A percentile compares a stretch with the other conserved stretches of the same genome.
phyloP scores from a whole-genome alignment of 1,284 basidiomycete genomes.

The Trichosporon sp. region DNA sequence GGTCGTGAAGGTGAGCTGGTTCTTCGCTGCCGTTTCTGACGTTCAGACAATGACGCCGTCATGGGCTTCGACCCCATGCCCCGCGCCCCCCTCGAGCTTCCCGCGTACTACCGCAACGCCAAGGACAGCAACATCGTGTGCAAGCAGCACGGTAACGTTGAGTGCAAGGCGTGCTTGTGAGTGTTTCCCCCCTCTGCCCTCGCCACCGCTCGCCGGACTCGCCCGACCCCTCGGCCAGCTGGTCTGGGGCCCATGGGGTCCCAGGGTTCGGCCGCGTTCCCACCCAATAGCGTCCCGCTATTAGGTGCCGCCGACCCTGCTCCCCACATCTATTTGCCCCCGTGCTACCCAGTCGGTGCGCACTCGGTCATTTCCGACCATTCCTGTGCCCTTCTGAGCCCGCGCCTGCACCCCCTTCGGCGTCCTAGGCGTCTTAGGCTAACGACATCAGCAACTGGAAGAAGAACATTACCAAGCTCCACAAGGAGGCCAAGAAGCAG shows the following conservation, averaged over 20 bases:
- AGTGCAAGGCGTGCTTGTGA: conserved; percentile 56
- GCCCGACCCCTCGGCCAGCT: neutral
- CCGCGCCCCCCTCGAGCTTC: conserved; percentile 51
- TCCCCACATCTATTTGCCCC: conserved; percentile 6
- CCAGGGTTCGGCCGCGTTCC: neutral
- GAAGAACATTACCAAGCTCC: conserved; percentile 56
- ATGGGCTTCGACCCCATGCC: conserved; percentile 54
- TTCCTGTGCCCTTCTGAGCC: neutral
- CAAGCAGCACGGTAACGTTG: conserved; percentile 54
- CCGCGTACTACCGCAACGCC: conserved; percentile 50
- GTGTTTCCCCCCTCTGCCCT: conserved; percentile 25
- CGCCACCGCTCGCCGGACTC: neutral
- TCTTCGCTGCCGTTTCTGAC: conserved; percentile 23
- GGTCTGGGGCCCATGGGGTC: conserved; percentile 2
- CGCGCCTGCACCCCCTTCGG: too few relatives aligned
- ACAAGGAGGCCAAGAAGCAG: conserved; percentile 53
- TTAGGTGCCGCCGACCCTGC: neutral
- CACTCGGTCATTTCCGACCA: neutral
- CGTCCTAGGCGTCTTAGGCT: neutral
- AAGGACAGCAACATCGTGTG: conserved; percentile 55
- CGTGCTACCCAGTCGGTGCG: neutral
- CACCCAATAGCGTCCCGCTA: neutral
- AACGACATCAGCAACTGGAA: conserved; percentile 48
- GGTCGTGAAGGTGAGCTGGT: conserved; percentile 35
- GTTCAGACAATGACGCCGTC: conserved; percentile 55